Evolutionary conservation across 2,329 filamentous ascomycete species (phyloP).

Genomic region (Fusarium avenaceum): DNA sequence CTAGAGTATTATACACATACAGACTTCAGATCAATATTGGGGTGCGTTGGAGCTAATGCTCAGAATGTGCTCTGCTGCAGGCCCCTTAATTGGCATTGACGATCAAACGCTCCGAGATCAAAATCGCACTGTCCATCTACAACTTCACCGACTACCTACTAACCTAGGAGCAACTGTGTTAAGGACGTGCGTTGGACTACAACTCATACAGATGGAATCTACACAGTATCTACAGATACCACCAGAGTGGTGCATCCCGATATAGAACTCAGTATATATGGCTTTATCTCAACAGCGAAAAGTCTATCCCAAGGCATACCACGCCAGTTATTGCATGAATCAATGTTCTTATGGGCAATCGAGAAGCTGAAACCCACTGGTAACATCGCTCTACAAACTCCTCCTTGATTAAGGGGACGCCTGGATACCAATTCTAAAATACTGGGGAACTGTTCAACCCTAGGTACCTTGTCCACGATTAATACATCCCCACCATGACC

Average conservation of each 20-base stretch:
- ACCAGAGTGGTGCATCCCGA: neutral
- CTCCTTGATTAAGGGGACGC: constrained; percentile 29
- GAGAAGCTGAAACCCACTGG: constrained; percentile 24
- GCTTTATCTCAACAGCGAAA: no score
- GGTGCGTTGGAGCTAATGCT: constrained; percentile 7
- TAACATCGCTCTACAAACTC: constrained; percentile 23
- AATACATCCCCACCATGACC: constrained; percentile 31
- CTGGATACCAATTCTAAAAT: constrained; percentile 41
- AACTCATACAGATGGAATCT: neutral
- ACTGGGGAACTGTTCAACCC: constrained; percentile 36
- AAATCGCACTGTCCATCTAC: constrained; percentile 34
- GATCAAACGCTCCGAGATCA: constrained; percentile 40
- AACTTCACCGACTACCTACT: constrained; percentile 12
- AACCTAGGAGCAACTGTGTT: neutral
- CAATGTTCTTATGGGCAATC: neutral
- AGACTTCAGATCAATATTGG: neutral
- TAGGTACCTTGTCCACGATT: constrained; percentile 19
- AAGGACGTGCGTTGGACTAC: neutral
- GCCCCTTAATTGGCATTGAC: constrained; percentile 41
- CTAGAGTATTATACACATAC: neutral
- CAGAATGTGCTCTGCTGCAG: constrained; percentile 25
- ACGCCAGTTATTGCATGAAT: neutral
- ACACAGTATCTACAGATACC: neutral
- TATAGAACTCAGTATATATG: neutral
- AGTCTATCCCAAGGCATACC: no score